Conservation (phyloP, 2,329 filamentous ascomycete species). For the Capronia americana region DNA sequence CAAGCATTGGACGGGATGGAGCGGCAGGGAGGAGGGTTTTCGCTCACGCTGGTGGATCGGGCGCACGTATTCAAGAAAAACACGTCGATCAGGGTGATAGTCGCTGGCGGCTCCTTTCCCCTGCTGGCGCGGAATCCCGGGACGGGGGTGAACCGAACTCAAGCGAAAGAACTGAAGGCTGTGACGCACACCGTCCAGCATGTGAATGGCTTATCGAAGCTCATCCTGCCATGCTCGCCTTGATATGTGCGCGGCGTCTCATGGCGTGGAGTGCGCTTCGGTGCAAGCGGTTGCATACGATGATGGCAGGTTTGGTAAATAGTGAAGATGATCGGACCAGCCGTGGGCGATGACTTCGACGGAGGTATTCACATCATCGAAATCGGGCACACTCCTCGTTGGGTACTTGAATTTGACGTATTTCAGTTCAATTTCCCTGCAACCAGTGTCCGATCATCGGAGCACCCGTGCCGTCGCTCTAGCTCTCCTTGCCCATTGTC, state of each 20-base stretch:
- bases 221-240: background rate
- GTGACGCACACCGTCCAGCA: background rate
- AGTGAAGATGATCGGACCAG: too few species aligned
- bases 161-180: background rate
- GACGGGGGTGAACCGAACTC: background rate
- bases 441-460: background rate
- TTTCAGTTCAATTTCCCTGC: too few species aligned
- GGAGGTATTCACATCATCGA: too few species aligned
- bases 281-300: background rate
- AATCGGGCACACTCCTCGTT: too few species aligned
- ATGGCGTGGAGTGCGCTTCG: background rate
- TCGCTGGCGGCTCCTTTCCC: background rate
- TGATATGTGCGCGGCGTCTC: background rate
- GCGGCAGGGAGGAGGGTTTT: background rate
- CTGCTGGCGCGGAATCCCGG: background rate
- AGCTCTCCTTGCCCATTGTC: background rate
- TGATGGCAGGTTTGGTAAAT: background rate
- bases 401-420: too few species aligned
- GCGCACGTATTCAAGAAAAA: slow-evolving; percentile 7
- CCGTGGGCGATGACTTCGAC: too few species aligned
- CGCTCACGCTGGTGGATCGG: background rate
- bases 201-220: background rate
- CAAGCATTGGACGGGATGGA: background rate
- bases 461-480: background rate
- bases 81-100: background rate